These are phyloP conservation scores for Grigorovia transvaalensis DNA, from an alignment of 805 yeast genomes.

Conservation along the genomic window DNA sequence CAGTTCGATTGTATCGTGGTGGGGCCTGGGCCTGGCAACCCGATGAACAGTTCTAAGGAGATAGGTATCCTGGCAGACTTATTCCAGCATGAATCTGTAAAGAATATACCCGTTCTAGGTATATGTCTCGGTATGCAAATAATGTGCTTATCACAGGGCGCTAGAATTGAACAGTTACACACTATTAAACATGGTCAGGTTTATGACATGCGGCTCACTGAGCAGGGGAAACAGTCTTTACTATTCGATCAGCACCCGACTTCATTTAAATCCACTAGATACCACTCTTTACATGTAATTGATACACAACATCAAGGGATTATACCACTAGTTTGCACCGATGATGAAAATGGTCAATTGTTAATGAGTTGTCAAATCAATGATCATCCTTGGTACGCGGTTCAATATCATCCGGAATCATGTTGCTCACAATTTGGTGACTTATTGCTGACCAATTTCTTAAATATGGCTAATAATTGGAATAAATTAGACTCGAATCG, in stretches of 20 bases:
- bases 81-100: slow-evolving; percentile 29
- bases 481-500: slow-evolving; percentile 9
- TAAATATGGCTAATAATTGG: slow-evolving; percentile 15
- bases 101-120: slow-evolving; percentile 62
- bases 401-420: slow-evolving; percentile 96
- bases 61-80: slow-evolving; percentile 61
- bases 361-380: slow-evolving; percentile 74
- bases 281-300: slow-evolving; percentile 68
- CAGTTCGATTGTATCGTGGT: slow-evolving; percentile 66
- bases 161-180: slow-evolving; percentile 39
- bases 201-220: slow-evolving; percentile 33
- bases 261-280: slow-evolving; percentile 62
- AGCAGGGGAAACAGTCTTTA: slow-evolving; percentile 11
- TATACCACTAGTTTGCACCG: slow-evolving; percentile 52
- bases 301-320: slow-evolving; percentile 22
- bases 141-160: slow-evolving; percentile 55
- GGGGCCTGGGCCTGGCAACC: slow-evolving; percentile 98
- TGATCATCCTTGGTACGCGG: slow-evolving; percentile 69
- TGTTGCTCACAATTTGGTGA: slow-evolving; percentile 68
- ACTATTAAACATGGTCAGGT: slow-evolving; percentile 81
- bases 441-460: slow-evolving; percentile 49
- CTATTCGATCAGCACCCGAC: slow-evolving; percentile 35
- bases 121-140: slow-evolving; percentile 91
- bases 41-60: slow-evolving; percentile 43
- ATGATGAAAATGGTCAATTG: slow-evolving; percentile 34